Base-by-base conservation (phyloP, 1,284 basidiomycete genomes). In the Phaffia rhodozyma region DNA sequence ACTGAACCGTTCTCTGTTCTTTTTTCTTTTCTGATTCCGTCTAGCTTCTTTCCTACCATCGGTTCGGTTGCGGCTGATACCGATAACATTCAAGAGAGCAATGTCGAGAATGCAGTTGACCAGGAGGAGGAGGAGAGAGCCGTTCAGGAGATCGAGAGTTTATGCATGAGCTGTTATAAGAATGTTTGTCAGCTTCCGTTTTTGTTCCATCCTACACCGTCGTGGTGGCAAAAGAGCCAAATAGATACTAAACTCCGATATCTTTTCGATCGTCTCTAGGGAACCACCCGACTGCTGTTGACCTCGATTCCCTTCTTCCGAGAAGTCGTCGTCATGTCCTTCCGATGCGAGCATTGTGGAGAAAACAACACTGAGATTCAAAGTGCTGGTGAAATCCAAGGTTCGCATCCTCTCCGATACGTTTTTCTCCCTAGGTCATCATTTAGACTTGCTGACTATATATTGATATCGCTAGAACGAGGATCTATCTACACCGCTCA, bases 281-380 rank as follows among this genome's bases (percentile, higher is more conserved):
- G 96, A 43, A 79, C 80, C n/a, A 98, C 96, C 0, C 81, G 92
- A 57, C 78, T 99, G 72, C 83, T 99, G 68, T 80, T 98, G 63
- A 98, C 94, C 1, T 86, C 86, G 23, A 98, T 99, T 65, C 96
- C 96, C 0, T 98, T 88, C 79, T 98, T 98, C 79, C 82, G 84
- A 64, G 90, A 99, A 76, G 87, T 98, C 63, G 89, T 99, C 70
- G 84, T 98, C 66, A 91, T 93, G 83, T 93, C 90, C 53, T 99
- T 99, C 79, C 82, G 84, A 65, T 99, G 96, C 75, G 89, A 94
- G 62, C 86, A 92, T 74, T 99, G 96, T 71, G 92, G 91, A 25
- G 78, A 82, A 70, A 76, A 82, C 52, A 97, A 99, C 77, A 98
- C 93, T 72, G 94, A 98, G 76, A 87, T 97, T 57, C 92, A 97